A percentile compares a stretch with the other conserved stretches of the same genome.
Evolutionary conservation across 1,284 basidiomycete genomes (phyloP).

Genomic region (Moesziomyces sp.): DNA sequence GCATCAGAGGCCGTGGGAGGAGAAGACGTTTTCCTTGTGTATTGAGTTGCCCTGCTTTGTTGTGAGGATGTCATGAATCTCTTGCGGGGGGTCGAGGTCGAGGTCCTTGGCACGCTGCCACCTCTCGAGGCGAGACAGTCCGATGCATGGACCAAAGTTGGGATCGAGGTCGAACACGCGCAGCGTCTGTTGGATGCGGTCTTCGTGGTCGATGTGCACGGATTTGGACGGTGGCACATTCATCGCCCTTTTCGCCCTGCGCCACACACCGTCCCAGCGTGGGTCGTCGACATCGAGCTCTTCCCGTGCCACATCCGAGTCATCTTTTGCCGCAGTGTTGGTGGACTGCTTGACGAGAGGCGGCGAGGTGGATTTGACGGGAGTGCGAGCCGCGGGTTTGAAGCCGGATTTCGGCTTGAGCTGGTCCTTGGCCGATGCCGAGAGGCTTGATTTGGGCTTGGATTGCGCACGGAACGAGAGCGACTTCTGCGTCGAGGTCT

Average conservation of each 20-base stretch:
- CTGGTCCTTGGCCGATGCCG: conserved; percentile 28
- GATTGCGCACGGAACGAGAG: conserved; percentile 41
- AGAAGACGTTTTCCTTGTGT: conserved; percentile 42
- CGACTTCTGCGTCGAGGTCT: conserved; percentile 30
- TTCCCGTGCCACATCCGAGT: conserved; percentile 15
- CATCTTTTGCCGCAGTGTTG: conserved; percentile 9
- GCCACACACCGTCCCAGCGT: conserved; percentile 56
- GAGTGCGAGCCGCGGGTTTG: conserved; percentile 18
- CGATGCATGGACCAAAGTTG: conserved; percentile 83
- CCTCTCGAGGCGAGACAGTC: conserved; percentile 82
- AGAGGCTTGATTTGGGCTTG: conserved; percentile 44
- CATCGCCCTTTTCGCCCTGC: conserved; percentile 41
- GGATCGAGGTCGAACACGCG: conserved; percentile 65
- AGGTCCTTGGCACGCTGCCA: conserved; percentile 86
- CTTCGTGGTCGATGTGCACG: conserved; percentile 59
- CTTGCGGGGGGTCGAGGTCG: conserved; percentile 83
- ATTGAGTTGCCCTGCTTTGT: conserved; percentile 56
- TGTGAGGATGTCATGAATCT: conserved; percentile 72
- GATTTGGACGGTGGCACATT: conserved; percentile 35
- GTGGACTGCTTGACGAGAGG: conserved; percentile 4
- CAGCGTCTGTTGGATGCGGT: conserved; percentile 63
- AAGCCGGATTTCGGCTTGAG: conserved; percentile 23
- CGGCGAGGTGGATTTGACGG: conserved; percentile 17
- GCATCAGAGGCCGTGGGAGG: conserved; percentile 27
- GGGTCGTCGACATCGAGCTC: conserved; percentile 50